Evolutionary conservation across 345 rosid genomes (phyloP), one percentile per base, ranked within the genome.

Genomic region (Syzygium oleosum): DNA sequence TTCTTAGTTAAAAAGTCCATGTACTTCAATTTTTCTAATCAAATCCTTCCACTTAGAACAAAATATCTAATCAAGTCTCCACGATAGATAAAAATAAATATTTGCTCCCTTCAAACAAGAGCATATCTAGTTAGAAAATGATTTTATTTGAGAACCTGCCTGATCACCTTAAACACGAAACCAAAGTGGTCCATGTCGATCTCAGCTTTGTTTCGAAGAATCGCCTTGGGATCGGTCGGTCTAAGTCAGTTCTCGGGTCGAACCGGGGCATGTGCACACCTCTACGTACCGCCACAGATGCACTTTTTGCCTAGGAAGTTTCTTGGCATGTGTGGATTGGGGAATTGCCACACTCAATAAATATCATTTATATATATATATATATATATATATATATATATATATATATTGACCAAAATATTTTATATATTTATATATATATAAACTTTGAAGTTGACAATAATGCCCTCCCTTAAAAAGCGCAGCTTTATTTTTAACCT

Each of bases 81-180:
- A 38, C 4, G 4, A 34, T 21, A 38, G 0, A 9, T 38, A 1
- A 34, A 17, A 34, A 68, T 0, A 34, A 5, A 0, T 1, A 1
- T 9, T 63, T 63, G 15, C 23, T 19, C 2, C 0, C 7, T 34
- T 38, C 0, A 0, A 73, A 73, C 2, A 73, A 68, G 6, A 4
- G 25, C 25, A 1, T 7, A 1, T 34, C 21, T 17, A 68, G 7
- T 14, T 19, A 73, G 49, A 73, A 38, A 73, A 73, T 0, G 1
- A 0, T 9, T 2, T 1, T 6, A 0, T 34, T 38, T 12, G 79
- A 19, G 2, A 38, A 73, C 6, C 10, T 8, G 14, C 1, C 3
- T 1, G 2, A 38, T 73, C 0, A 0, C 27, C 1, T 5, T 34
- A 2, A 1, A 17, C 1, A 7, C 1, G 7, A 6, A 34, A 0